Base-by-base conservation (phyloP, 2,329 filamentous ascomycete species). In the Fusarium sp. region DNA sequence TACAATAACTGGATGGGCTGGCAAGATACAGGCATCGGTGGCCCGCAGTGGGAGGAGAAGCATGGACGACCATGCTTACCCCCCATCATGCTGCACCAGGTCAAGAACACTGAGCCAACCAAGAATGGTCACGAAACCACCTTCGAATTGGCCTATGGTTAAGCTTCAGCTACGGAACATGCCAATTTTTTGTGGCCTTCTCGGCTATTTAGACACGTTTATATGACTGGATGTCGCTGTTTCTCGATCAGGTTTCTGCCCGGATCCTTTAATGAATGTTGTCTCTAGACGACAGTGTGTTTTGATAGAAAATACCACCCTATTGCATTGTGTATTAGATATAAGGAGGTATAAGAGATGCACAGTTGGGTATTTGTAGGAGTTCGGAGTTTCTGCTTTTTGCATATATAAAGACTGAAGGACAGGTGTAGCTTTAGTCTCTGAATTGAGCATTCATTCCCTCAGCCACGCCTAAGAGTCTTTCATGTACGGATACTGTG, bases 1-100 rank as follows among this genome's bases (percentile, higher is more conserved):
- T 89, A 86, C 76, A 87, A 88, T 78, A 88, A 89, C 77, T 88
- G 86, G 82, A 83, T 89, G 80, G 87, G 87, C 20, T 88, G 85
- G 77, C 80, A 83, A 61, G 86, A 89, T 69, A 84, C 81, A 14
- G 81, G 76, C 14, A 77, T 87, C 21, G 87, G 87, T 18, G 87
- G 87, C 4, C 66, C 76, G 37, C 77, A 82, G 45, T 89, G 87
- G 87, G 87, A 90, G 73, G 78, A 81, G 60, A 72, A 76, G 29
- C 78, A 88, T 70, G 87, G 87, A 17, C 82, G 87, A 29, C 80
- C 85, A 11, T 89, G 87, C 72, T 76, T 90, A 40, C 87, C 87
- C 8, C 82, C 85, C 2, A 83, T 89, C 69, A 78, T 89, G 66
- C 76, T 90, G 42, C 87, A 88, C 63, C 86, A 86, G 5, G 81